These are phyloP conservation scores for Penicillium thymicola DNA, from an alignment of 2,329 filamentous ascomycete genomes.

Conservation along the genomic window DNA sequence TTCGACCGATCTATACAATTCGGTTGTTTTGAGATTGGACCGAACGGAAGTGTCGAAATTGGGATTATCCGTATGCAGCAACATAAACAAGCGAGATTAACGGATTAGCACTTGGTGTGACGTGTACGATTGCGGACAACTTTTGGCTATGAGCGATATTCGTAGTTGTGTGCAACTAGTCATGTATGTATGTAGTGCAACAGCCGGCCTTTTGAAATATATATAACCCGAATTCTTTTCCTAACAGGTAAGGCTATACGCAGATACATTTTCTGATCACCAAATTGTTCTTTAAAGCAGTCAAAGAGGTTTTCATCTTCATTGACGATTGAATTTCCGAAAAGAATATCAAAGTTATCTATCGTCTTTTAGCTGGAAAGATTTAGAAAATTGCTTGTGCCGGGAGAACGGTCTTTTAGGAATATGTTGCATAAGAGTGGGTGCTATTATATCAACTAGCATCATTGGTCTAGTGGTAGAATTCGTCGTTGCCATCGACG, in stretches of 20 bases:
- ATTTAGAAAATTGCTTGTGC: too few species aligned
- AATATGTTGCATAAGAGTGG: accelerated
- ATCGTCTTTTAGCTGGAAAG: too few species aligned
- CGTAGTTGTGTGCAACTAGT: too few species aligned
- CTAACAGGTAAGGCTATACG: not conserved
- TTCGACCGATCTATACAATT: not conserved
- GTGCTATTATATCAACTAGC: conserved; percentile 15
- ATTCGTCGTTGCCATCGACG: conserved; percentile 42
- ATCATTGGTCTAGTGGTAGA: conserved; percentile 45
- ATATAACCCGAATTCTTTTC: not conserved
- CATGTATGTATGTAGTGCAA: too few species aligned
- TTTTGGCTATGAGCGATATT: not conserved
- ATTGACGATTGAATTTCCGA: accelerated
- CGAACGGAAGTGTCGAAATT: not conserved
- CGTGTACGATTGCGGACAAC: too few species aligned
- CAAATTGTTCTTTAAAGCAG: not conserved
- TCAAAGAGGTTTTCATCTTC: not conserved
- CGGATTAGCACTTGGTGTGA: not conserved
- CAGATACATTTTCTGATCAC: not conserved
- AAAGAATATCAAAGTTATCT: not conserved
- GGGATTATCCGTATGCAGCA: too few species aligned
- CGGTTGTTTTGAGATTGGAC: not conserved
- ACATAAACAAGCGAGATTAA: too few species aligned
- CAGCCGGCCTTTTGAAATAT: not conserved
- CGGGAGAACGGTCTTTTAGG: accelerated